These are phyloP conservation scores for Clarkia xantiana DNA, from an alignment of 345 rosid genomes.

Conservation along the genomic window DNA sequence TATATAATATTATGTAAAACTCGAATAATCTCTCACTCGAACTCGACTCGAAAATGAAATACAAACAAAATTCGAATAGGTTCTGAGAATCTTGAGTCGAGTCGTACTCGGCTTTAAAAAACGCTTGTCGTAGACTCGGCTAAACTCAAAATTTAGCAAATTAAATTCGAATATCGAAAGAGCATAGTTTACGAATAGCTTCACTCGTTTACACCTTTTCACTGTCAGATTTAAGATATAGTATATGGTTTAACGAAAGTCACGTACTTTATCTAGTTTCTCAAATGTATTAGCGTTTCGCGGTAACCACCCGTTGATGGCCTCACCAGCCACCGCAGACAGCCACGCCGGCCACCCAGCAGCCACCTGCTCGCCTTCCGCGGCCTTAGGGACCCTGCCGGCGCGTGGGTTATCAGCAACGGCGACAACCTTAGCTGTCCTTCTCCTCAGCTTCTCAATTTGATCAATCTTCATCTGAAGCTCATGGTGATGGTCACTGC, in stretches of 20 bases:
- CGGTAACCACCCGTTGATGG: slow-evolving; percentile 77
- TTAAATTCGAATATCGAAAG: too few species aligned
- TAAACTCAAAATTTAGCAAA: too few species aligned
- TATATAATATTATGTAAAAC: too few species aligned
- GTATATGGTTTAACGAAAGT: neutral
- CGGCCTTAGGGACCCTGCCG: slow-evolving; percentile 26
- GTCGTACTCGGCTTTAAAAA: too few species aligned
- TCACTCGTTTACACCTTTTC: too few species aligned
- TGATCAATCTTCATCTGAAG: slow-evolving; percentile 22
- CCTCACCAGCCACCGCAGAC: slow-evolving; percentile 57
- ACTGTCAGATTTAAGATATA: too few species aligned
- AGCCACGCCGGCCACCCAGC: slow-evolving; percentile 99
- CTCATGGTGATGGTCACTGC: slow-evolving; percentile 23
- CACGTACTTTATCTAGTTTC: slow-evolving; percentile 66
- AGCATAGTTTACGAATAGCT: too few species aligned
- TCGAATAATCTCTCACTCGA: too few species aligned
- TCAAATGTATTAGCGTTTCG: slow-evolving; percentile 50
- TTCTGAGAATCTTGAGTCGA: too few species aligned
- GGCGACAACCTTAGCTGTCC: slow-evolving; percentile 16
- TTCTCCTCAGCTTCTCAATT: slow-evolving; percentile 19
- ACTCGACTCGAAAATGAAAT: too few species aligned
- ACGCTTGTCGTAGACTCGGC: too few species aligned
- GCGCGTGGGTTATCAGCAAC: slow-evolving; percentile 16
- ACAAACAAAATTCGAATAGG: too few species aligned
- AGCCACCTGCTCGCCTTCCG: slow-evolving; percentile 44